Conservation (phyloP, 805 yeast species). For the Saccharomycopsis lassenensis region DNA sequence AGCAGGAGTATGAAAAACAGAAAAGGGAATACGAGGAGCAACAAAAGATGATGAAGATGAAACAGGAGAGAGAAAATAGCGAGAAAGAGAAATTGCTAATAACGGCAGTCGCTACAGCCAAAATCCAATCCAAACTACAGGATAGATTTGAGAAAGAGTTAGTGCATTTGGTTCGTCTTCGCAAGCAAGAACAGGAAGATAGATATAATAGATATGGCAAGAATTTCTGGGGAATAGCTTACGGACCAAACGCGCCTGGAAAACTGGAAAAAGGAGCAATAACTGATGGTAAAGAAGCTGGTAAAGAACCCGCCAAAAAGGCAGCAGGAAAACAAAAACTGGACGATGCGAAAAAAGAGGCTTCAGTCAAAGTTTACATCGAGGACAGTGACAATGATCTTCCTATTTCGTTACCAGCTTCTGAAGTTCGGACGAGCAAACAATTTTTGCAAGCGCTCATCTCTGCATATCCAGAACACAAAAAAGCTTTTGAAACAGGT, state of each 20-base stretch:
- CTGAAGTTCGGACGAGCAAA: too few species aligned
- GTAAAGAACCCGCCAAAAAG: neutral
- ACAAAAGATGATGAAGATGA: constrained; percentile 1
- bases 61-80: constrained; percentile 1
- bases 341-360: constrained; percentile 3
- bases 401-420: constrained; percentile 4
- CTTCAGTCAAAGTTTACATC: constrained; percentile 12
- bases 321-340: constrained; percentile 2
- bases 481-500: too few species aligned
- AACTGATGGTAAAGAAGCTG: neutral
- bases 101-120: constrained; percentile 17
- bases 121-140: constrained; percentile 15
- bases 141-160: constrained; percentile 16
- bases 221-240: constrained; percentile 18
- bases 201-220: constrained; percentile 17
- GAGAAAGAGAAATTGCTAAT: constrained; percentile 12
- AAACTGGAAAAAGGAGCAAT: neutral
- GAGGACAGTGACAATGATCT: constrained; percentile 10
- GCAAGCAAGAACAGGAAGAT: constrained; percentile 16
- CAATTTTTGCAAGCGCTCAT: too few species aligned
- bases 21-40: constrained; percentile 4
- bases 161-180: constrained; percentile 4
- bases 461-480: too few species aligned
- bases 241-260: constrained; percentile 1
- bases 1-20: constrained; percentile 17